Percentiles rank a stretch among this genome's conserved stretches.
Evolutionary conservation across 164 flowering plant genomes (phyloP).

Genomic region (Santalum album): DNA sequence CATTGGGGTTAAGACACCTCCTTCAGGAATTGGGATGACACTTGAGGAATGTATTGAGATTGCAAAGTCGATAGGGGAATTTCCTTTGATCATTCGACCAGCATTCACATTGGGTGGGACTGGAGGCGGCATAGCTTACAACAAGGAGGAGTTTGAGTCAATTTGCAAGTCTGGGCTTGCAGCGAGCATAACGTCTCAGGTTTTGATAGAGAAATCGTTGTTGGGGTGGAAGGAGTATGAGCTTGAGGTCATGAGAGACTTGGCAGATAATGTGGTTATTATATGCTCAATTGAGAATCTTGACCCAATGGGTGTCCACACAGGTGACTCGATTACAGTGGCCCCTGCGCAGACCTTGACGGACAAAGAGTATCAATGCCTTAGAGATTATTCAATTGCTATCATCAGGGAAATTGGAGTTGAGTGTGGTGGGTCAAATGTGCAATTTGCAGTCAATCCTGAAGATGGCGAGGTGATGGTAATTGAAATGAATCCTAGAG

Average conservation of each 20-base stretch:
- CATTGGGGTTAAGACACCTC: slow-evolving; percentile 83
- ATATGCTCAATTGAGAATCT: slow-evolving; percentile 94
- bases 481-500: slow-evolving; percentile 99
- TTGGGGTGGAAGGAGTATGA: slow-evolving; percentile 99
- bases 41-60: slow-evolving; percentile 75
- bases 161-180: slow-evolving; percentile 93
- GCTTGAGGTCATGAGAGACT: slow-evolving; percentile 94
- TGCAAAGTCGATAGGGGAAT: slow-evolving; percentile 67
- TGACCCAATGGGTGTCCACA: slow-evolving; percentile 95
- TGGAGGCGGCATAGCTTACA: slow-evolving; percentile 96
- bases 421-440: slow-evolving; percentile 97
- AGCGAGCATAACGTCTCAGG: slow-evolving; percentile 83
- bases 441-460: slow-evolving; percentile 95
- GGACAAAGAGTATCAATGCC: slow-evolving; percentile 89
- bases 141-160: slow-evolving; percentile 80
- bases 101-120: slow-evolving; percentile 89
- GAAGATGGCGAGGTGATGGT: slow-evolving; percentile 92
- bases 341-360: slow-evolving; percentile 97
- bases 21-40: slow-evolving; percentile 82
- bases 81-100: slow-evolving; percentile 82
- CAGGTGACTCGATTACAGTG: slow-evolving; percentile 92
- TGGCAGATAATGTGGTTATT: slow-evolving; percentile 95
- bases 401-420: slow-evolving; percentile 96
- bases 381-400: slow-evolving; percentile 84
- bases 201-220: slow-evolving; percentile 90